Conservation (phyloP, 1,139 yeast genomes). For the Yamadazyma spencermartinsiae region DNA sequence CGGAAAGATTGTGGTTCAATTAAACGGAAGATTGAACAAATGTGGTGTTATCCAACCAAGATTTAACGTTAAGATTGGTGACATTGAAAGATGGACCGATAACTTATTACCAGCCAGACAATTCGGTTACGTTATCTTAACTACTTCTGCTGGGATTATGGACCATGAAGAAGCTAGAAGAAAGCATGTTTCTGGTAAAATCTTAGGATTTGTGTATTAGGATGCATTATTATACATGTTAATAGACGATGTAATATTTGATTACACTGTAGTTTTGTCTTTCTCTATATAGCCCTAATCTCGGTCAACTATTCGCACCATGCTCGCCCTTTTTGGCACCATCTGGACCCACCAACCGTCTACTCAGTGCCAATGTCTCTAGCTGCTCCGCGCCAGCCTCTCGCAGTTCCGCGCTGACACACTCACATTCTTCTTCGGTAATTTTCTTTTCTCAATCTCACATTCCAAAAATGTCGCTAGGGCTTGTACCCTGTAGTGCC, state of each 20-base stretch:
- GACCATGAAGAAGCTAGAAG: constrained; percentile 99
- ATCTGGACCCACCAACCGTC: too few species aligned
- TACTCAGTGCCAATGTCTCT: too few species aligned
- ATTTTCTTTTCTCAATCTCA: too few species aligned
- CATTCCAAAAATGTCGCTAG: too few species aligned
- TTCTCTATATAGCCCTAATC: too few species aligned
- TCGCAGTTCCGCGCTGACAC: too few species aligned
- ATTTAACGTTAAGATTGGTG: constrained; percentile 87
- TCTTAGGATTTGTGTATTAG: constrained; percentile 90
- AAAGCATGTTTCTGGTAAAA: constrained; percentile 97
- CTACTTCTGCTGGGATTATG: constrained; percentile 99
- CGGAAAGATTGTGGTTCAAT: constrained; percentile 91
- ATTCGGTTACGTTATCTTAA: constrained; percentile 90
- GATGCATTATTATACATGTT: background rate
- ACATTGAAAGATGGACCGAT: constrained; percentile 95
- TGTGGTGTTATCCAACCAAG: constrained; percentile 97
- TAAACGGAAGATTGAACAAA: constrained; percentile 96
- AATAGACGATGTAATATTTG: background rate
- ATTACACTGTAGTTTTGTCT: too few species aligned
- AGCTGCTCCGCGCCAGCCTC: too few species aligned
- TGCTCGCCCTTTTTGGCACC: too few species aligned
- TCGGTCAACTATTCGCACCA: too few species aligned
- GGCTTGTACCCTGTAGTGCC: constrained; percentile 5
- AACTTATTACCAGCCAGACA: constrained; percentile 96
- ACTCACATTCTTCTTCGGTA: too few species aligned